Base-by-base conservation (phyloP, 345 rosid genomes). In the Clarkia xantiana region DNA sequence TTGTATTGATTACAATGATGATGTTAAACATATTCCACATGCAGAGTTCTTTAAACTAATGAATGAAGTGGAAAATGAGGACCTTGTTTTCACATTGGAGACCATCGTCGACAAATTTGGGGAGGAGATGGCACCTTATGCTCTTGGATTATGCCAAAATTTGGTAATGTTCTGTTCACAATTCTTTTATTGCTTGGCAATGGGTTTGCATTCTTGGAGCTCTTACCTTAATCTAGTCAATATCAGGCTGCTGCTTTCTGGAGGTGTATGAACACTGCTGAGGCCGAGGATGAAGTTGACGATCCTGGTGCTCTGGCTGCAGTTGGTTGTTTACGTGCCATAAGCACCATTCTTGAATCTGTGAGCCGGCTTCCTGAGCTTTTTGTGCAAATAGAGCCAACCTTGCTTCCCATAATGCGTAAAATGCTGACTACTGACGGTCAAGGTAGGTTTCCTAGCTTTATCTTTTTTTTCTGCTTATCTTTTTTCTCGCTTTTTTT, bases 41-140 rank as follows among this genome's bases (percentile, higher is more conserved):
- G 66, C 77, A 91, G 98, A 91, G 72, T 81, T 91, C 69, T 91
- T 91, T 61, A 91, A 83, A 67, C 84, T 91, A 42, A 91, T 91
- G 96, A 81, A 86, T 69, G 96, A 91, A 76, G 96, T 91, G 34
- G 98, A 86, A 70, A 91, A 91, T 68, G 98, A 91, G 80, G 96
- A 81, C 56, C 77, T 87, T 52, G 96, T 87, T 39, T 87, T 79
- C 60, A 87, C 96, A 34, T 54, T 87, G 75, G 96, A 87, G 70
- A 84, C 91, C 55, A 76, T 87, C 56, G 96, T 87, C 16, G 94
- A 87, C 72, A 87, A 81, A 67, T 87, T 87, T 71, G 96, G 96
- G 1, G 96, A 87, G 67, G 96, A 87, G 75, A 87, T 87, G 96
- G 88, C 91, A 52, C 96, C 94, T 16, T 87, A 69, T 76, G 94